Evolutionary conservation across 2,329 filamentous ascomycete species (phyloP).

Genomic region (Ceratocystis cubensis): DNA sequence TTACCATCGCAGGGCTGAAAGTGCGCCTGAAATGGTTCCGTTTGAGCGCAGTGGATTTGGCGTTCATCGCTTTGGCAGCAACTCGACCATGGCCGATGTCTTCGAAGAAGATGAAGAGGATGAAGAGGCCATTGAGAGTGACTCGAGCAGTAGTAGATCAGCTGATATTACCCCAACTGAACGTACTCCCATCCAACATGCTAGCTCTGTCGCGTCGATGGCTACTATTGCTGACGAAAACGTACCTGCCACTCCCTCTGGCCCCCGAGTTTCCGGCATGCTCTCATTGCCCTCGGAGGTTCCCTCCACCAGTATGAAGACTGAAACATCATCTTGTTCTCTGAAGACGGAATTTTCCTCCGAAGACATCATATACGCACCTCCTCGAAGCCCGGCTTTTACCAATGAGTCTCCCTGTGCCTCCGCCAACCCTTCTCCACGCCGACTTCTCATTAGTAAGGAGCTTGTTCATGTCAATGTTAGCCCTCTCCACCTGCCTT

Average conservation of each 20-base stretch:
- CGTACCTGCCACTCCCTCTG: slow-evolving; percentile 20
- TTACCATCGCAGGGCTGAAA: slow-evolving; percentile 67
- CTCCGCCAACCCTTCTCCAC: slow-evolving; percentile 36
- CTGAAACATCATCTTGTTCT: slow-evolving; percentile 38
- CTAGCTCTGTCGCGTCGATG: slow-evolving; percentile 17
- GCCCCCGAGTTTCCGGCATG: slow-evolving; percentile 15
- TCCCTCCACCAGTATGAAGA: slow-evolving; percentile 28
- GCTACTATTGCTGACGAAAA: slow-evolving; percentile 20
- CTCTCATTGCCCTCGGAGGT: slow-evolving; percentile 13
- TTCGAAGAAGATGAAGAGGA: slow-evolving; percentile 63
- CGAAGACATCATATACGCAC: slow-evolving; percentile 39
- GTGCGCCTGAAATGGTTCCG: slow-evolving; percentile 64
- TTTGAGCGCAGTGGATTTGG: slow-evolving; percentile 52
- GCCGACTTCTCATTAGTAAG: slow-evolving; percentile 31
- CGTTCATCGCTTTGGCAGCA: slow-evolving; percentile 51
- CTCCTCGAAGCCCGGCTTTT: slow-evolving; percentile 14
- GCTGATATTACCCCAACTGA: slow-evolving; percentile 19
- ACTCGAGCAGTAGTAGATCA: slow-evolving; percentile 19
- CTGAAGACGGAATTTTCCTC: slow-evolving; percentile 29
- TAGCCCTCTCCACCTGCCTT: slow-evolving; percentile 34
- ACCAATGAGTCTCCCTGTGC: slow-evolving; percentile 27
- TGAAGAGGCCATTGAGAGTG: slow-evolving; percentile 27
- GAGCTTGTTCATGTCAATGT: slow-evolving; percentile 42
- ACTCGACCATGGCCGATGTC: slow-evolving; percentile 69
- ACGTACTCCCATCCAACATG: slow-evolving; percentile 18